phyloP scores from a whole-genome alignment of 2,329 filamentous ascomycete genomes.

The Arthrinium phaeospermum region DNA sequence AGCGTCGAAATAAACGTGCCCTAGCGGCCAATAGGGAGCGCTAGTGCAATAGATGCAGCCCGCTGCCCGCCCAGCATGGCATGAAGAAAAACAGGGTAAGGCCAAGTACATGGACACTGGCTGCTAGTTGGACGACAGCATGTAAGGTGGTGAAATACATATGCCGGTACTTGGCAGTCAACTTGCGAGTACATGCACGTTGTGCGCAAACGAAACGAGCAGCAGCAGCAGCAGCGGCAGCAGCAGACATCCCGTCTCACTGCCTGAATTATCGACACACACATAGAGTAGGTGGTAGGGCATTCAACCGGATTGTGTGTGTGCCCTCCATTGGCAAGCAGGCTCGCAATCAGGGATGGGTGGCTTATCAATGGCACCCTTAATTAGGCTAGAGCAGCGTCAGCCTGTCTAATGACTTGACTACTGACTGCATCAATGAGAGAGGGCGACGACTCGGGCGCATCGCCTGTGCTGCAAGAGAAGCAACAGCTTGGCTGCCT shows the following conservation, averaged over 20 bases:
- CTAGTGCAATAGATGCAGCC: slow-evolving; percentile 19
- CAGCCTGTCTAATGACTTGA: background rate
- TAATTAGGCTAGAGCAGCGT: background rate
- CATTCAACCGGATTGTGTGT: slow-evolving; percentile 15
- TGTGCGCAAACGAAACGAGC: slow-evolving; percentile 1
- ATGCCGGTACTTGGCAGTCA: slow-evolving; percentile 19
- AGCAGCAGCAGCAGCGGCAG: background rate
- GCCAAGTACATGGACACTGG: background rate
- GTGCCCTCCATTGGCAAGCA: background rate
- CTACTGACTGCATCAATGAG: background rate
- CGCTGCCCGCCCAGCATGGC: slow-evolving; percentile 14
- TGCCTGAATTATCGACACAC: background rate
- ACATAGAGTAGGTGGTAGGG: background rate
- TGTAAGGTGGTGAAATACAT: background rate
- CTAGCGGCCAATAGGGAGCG: slow-evolving; percentile 30
- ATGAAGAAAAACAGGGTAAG: background rate
- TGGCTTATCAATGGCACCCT: background rate
- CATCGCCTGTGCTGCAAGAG: background rate
- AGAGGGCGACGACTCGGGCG: background rate
- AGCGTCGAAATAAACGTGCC: slow-evolving; percentile 37
- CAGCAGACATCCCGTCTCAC: background rate
- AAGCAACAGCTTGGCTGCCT: background rate
- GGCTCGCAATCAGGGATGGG: background rate
- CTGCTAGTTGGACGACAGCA: background rate
- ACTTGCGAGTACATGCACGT: slow-evolving; percentile 4